Evolutionary conservation across 2,329 filamentous ascomycete species (phyloP), one percentile per base, ranked within the genome.

Genomic region (Bipolaris bicolor): DNA sequence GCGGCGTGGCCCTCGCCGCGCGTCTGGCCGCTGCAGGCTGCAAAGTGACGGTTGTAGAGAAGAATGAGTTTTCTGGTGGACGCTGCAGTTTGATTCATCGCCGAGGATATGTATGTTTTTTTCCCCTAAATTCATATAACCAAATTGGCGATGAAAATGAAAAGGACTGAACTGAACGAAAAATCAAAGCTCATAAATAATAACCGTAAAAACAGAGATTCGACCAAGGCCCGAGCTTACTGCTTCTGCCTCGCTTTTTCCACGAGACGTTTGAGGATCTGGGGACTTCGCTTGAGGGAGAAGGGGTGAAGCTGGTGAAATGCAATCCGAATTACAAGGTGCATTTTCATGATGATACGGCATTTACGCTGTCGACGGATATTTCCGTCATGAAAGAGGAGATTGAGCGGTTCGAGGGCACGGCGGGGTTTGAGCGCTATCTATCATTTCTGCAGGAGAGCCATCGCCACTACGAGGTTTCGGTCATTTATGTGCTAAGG

Each of bases 291-390:
- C 78, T 91, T 11, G 81, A 85, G 60, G 80, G 78, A 0, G 89
- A 91, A 69, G 87, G 86, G n/a, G 82, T 92, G 1, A 77, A 87
- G 46, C 78, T 92, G 3, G 70, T 89, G 22, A 90, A 89, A 77
- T 92, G 89, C 74, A 86, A 90, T 48, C 88, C 88, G 1, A 92
- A 92, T 71, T 92, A 92, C 79, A 85, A 86, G 52, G 81, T 92
- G 57, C 90, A 87, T 82, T 92, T 91, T 70, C 80, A 85, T 13
- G 89, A 91, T 71, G 86, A 86, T 49, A 83, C 85, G 61, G 78
- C 74, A 10, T 88, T 91, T 70, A 80, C 84, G 60, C 78, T 90
- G 26, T 87, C 85, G 4, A 88, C 86, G n/a, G 88, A 92, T 69
- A 78, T 89, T 37, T 80, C 84, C n/a, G 79, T 80, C 46, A 91